A percentile compares a stretch with the other conserved stretches of the same genome.
These are phyloP conservation scores for Sordaria brevicollis DNA, from an alignment of 495 filamentous ascomycete species.

Conservation along the genomic window DNA sequence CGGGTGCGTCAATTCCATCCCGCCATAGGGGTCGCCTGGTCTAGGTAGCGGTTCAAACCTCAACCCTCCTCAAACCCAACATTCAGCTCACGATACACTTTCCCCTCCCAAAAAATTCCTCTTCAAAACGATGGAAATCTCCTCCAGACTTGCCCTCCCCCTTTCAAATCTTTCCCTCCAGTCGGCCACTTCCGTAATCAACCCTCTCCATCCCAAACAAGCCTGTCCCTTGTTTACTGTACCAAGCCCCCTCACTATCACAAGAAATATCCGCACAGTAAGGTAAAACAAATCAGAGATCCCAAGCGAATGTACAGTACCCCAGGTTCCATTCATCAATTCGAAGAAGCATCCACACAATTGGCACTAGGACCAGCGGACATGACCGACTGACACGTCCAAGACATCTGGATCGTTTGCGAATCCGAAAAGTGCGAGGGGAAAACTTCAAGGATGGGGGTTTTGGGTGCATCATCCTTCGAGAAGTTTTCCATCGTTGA, in stretches of 20 bases:
- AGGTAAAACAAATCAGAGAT: too few relatives aligned
- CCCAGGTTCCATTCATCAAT: background rate
- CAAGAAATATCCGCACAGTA: too few relatives aligned
- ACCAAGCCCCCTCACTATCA: background rate
- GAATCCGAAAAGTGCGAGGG: too few relatives aligned
- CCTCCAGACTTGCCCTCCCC: background rate
- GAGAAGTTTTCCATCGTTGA: background rate
- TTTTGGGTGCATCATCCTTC: background rate
- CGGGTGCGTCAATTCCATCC: too few relatives aligned
- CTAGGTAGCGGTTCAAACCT: too few relatives aligned
- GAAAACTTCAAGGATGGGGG: background rate
- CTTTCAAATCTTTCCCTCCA: background rate
- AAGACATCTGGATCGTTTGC: too few relatives aligned
- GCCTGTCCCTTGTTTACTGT: background rate
- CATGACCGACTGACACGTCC: background rate
- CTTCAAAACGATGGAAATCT: background rate
- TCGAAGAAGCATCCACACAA: too few relatives aligned
- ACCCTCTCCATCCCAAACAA: background rate
- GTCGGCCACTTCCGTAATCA: background rate
- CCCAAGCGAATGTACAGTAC: too few relatives aligned
- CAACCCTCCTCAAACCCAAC: too few relatives aligned
- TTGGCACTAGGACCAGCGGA: background rate
- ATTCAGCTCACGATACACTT: too few relatives aligned
- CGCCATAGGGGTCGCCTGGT: too few relatives aligned
- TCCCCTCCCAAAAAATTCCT: too few relatives aligned